Evolutionary conservation across 495 filamentous ascomycete genomes (phyloP), one percentile per base, ranked within the genome.

Genomic region (Neurospora sp.): DNA sequence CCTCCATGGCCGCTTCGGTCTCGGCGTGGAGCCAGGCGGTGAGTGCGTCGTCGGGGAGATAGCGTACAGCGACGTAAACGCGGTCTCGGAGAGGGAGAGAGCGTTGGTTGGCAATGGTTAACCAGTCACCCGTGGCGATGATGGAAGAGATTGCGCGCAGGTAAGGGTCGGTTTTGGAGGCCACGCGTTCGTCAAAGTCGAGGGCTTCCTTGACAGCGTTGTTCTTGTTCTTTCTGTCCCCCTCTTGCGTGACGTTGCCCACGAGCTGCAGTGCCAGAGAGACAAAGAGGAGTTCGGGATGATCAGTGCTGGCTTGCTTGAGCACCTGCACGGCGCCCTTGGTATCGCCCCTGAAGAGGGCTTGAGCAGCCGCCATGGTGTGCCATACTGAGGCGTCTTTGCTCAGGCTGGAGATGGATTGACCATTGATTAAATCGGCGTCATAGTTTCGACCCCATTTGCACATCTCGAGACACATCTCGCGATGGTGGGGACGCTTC

Each of bases 111-210:
- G 93, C 88, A 27, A 98, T 93, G 12, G 88, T 88, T 38, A 88
- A 84, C 96, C 96, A 98, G 78, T 96, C 88, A 8, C 93, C 93
- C 31, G 91, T 94, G 69, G 92, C 90, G 69, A 98, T 93, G 70
- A 94, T 90, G n/a, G 93, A 90, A n/a, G 97, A 91, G 70, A 99
- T 91, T 0, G 94, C 94, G 69, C 94, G 90, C 10, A 96, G 87
- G 77, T 97, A 98, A 0, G 94, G 93, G 75, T 99, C 96, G 0
- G 84, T 84, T 70, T 83, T 84, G 40, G 83, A 86, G 37, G 83
- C 84, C 12, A 84, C 79, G 14, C 74, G 75, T 38, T 83, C 83
- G 72, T 86, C 83, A 71, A 86, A 85, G 70, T 86, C 82, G 8
- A 86, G 78, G 39, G 80, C 78, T 53, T 79, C 80, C 39, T 81